These are phyloP conservation scores for Ogataea paraovalis DNA, from an alignment of 805 yeast species.

Conservation along the genomic window DNA sequence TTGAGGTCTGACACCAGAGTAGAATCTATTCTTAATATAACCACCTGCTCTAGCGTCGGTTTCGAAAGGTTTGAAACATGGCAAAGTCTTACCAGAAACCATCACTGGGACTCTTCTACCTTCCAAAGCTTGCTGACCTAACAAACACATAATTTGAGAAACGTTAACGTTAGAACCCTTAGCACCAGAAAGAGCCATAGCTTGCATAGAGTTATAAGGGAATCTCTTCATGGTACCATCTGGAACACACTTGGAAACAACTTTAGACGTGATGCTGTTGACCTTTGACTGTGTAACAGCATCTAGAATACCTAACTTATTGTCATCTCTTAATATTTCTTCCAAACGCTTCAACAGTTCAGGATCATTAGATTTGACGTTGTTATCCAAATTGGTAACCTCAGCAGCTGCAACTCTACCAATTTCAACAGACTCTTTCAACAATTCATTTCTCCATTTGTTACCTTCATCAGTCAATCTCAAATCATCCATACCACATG, in stretches of 20 bases:
- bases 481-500: slow-evolving; percentile 99
- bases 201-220: slow-evolving; percentile 96
- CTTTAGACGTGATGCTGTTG: slow-evolving; percentile 87
- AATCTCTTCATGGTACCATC: slow-evolving; percentile 92
- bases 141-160: slow-evolving; percentile 97
- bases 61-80: slow-evolving; percentile 94
- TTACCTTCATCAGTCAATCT: slow-evolving; percentile 91
- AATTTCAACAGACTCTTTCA: slow-evolving; percentile 69
- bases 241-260: slow-evolving; percentile 92
- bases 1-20: slow-evolving; percentile 96
- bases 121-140: slow-evolving; percentile 98
- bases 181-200: slow-evolving; percentile 99
- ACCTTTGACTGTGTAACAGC: slow-evolving; percentile 94
- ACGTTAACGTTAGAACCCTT: slow-evolving; percentile 98
- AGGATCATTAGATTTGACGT: slow-evolving; percentile 45
- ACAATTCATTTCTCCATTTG: slow-evolving; percentile 77
- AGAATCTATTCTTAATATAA: slow-evolving; percentile 93
- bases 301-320: slow-evolving; percentile 88
- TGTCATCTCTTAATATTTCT: slow-evolving; percentile 91
- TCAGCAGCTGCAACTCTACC: slow-evolving; percentile 94
- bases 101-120: slow-evolving; percentile 99
- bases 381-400: slow-evolving; percentile 75
- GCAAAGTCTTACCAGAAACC: slow-evolving; percentile 97
- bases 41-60: slow-evolving; percentile 99
- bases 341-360: slow-evolving; percentile 87